Conservation (phyloP, 2,329 filamentous ascomycete genomes). For the Pestalotiopsis fici region DNA sequence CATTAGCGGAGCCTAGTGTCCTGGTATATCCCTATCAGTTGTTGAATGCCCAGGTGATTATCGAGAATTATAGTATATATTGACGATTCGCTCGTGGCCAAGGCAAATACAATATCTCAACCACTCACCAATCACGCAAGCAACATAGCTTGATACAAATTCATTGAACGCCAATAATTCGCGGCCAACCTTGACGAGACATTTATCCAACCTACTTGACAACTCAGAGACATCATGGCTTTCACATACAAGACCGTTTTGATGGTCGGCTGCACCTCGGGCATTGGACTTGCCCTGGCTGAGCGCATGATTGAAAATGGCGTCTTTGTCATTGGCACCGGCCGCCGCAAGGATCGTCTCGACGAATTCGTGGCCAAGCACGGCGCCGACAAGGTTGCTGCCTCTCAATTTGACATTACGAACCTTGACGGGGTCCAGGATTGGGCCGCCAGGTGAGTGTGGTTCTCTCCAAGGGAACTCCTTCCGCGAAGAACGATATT, state of each 20-base stretch:
- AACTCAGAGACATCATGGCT: conserved; percentile 15
- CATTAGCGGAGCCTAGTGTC: not conserved
- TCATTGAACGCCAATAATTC: no score
- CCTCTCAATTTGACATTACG: conserved; percentile 44
- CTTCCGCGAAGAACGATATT: not conserved
- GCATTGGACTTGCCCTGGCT: conserved; percentile 27
- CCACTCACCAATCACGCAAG: no score
- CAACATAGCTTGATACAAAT: no score
- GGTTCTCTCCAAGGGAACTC: no score
- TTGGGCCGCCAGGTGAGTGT: conserved; percentile 39
- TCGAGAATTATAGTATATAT: not conserved
- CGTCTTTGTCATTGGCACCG: conserved; percentile 55
- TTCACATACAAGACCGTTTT: conserved; percentile 30
- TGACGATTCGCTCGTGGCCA: not conserved
- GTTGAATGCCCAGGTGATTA: not conserved
- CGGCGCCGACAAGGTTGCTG: conserved; percentile 41
- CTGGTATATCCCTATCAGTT: not conserved
- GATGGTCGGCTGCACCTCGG: conserved; percentile 28
- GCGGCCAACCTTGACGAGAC: no score
- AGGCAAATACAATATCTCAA: not conserved
- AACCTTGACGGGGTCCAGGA: conserved; percentile 37
- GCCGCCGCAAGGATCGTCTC: conserved; percentile 54
- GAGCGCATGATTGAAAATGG: conserved; percentile 42
- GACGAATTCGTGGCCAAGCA: conserved; percentile 49
- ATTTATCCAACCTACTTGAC: no score